Conservation (phyloP, 768 basidiomycete species). For the Mycena amicta region DNA sequence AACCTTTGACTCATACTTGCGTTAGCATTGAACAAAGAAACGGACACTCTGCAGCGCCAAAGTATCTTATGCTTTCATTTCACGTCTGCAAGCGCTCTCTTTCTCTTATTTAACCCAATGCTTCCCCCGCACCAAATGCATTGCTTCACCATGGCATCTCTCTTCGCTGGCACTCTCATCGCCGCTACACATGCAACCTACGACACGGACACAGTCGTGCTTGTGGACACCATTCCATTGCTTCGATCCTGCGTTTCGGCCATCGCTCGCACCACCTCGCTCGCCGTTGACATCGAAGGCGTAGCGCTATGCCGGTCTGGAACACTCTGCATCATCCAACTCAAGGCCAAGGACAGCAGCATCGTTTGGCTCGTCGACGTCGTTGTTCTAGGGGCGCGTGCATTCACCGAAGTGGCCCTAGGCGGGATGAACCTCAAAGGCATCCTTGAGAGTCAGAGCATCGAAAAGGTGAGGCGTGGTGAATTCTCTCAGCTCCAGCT, state of each 20-base stretch:
- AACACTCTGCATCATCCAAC: slow-evolving; percentile 33
- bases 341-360: slow-evolving; percentile 27
- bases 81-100: too few species aligned
- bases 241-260: slow-evolving; percentile 10
- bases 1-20: too few species aligned
- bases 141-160: too few species aligned
- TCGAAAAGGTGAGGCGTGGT: slow-evolving; percentile 26
- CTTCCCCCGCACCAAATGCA: too few species aligned
- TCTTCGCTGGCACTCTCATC: too few species aligned
- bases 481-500: slow-evolving; percentile 8
- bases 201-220: too few species aligned
- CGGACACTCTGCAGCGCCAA: too few species aligned
- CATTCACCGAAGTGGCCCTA: slow-evolving; percentile 30
- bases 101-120: too few species aligned
- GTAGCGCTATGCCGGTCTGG: slow-evolving; percentile 35
- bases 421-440: slow-evolving; percentile 26
- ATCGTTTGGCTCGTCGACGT: slow-evolving; percentile 40
- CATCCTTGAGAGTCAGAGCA: slow-evolving; percentile 24
- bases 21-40: too few species aligned
- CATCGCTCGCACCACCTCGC: slow-evolving; percentile 1
- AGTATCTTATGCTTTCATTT: too few species aligned
- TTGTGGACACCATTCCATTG: slow-evolving; percentile 14
- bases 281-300: slow-evolving; percentile 42
- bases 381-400: slow-evolving; percentile 28
- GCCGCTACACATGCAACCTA: too few species aligned